Base-by-base conservation (phyloP, 495 filamentous ascomycete species). In the Xylaria sp. region DNA sequence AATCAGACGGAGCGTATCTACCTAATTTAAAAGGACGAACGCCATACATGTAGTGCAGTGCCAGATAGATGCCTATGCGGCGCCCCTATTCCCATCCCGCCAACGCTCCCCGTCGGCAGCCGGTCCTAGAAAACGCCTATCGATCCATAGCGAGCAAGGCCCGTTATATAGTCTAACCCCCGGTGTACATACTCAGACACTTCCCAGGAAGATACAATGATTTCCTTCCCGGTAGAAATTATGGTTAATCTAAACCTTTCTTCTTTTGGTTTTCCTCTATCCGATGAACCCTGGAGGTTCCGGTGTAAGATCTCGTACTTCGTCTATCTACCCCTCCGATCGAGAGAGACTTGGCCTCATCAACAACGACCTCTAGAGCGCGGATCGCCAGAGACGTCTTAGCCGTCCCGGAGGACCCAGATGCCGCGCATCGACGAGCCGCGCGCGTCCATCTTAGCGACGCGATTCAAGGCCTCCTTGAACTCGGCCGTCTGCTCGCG, bases 381-480 rank as follows among this genome's bases (percentile, higher is more conserved):
- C 37, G 57, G 57, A 35, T 59, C 33, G 33, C 29, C 17, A 17
- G 52, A 17, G 26, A 26, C 31, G 24, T 55, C 40, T 41, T 64
- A 70, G 26, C 35, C 61, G 17, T 71, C 69, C 24, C 69, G 69
- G 21, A 85, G 66, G 29, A 73, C 74, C 84, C 84, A 86, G n/a
- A 83, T 81, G 1, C 71, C 80, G 33, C 82, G 74, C 78, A 82
- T 80, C n/a, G 75, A 79, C 2, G 78, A 79, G 9, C 84, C 82
- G 1, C 65, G 68, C 73, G 80, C 76, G 71, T 82, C 77, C 79
- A 84, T 76, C 57, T 74, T 74, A 58, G 95, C 86, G 52, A 88
- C 84, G 64, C 78, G 79, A 9, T 79, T 73, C 41, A 88, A 72
- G 15, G 85, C 86, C 37, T 70, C 35, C 78, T 85, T 87, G 73